Percentiles rank a stretch among this genome's conserved stretches.
phyloP scores from a whole-genome alignment of 2,329 filamentous ascomycete genomes.

The Mycogone perniciosa region DNA sequence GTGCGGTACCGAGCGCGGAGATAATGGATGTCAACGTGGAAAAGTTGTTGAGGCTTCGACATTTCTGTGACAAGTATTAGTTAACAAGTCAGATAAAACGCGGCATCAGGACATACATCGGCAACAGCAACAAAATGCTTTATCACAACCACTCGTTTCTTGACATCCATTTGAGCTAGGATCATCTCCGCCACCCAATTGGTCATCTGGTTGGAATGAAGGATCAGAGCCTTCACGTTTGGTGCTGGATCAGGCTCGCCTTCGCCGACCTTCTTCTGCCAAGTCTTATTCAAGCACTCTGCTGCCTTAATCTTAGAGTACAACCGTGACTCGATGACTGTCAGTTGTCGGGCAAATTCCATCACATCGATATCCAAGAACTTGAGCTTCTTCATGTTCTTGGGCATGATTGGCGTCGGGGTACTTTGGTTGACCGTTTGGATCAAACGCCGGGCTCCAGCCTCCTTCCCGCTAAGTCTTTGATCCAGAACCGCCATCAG shows the following conservation, averaged over 20 bases:
- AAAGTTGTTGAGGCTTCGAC: slow-evolving; percentile 88
- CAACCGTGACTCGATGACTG: slow-evolving; percentile 89
- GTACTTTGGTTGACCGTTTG: slow-evolving; percentile 78
- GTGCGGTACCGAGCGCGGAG: slow-evolving; percentile 87
- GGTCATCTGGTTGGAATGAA: slow-evolving; percentile 97
- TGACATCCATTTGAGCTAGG: slow-evolving; percentile 85
- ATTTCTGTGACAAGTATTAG: slow-evolving; percentile 59
- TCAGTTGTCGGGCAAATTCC: slow-evolving; percentile 95
- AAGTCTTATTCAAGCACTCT: slow-evolving; percentile 96
- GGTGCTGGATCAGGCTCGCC: slow-evolving; percentile 79
- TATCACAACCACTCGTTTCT: slow-evolving; percentile 93
- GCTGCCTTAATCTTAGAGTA: slow-evolving; percentile 95
- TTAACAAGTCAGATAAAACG: slow-evolving; percentile 11
- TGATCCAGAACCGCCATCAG: slow-evolving; percentile 86
- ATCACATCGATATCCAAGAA: slow-evolving; percentile 94
- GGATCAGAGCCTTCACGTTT: slow-evolving; percentile 92
- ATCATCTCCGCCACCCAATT: slow-evolving; percentile 99
- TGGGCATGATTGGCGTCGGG: slow-evolving; percentile 85
- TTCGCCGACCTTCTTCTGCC: slow-evolving; percentile 89
- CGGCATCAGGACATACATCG: slow-evolving; percentile 58
- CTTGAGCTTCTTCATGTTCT: slow-evolving; percentile 99
- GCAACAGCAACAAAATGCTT: slow-evolving; percentile 97
- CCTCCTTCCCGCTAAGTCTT: slow-evolving; percentile 80
- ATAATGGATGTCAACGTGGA: slow-evolving; percentile 97
- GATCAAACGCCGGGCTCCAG: slow-evolving; percentile 76